Evolutionary conservation across 2,329 filamentous ascomycete species (phyloP).

Genomic region (Sporothrix sp.): DNA sequence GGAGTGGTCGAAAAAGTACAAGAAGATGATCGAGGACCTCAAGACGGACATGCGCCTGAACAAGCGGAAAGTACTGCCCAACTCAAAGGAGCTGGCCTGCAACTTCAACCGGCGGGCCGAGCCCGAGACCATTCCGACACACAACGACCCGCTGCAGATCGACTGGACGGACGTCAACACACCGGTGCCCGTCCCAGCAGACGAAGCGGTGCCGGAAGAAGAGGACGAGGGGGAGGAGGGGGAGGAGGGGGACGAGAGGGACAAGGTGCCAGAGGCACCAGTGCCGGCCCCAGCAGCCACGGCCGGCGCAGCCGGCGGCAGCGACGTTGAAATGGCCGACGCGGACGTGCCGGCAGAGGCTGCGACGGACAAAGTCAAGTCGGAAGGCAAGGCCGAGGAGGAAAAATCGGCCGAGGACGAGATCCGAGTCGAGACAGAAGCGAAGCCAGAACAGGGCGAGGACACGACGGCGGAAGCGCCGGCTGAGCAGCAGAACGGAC

Average conservation of each 20-base stretch:
- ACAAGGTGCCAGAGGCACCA: no score
- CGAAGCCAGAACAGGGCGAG: not conserved
- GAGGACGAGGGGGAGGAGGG: not conserved
- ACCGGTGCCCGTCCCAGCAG: not conserved
- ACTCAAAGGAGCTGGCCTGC: slow-evolving; percentile 88
- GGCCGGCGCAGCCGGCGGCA: no score
- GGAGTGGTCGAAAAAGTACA: slow-evolving; percentile 66
- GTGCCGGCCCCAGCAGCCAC: no score
- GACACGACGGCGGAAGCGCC: not conserved
- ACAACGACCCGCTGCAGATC: slow-evolving; percentile 88
- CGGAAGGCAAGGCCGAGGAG: not conserved
- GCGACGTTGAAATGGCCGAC: not conserved
- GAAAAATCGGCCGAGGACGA: not conserved
- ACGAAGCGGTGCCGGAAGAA: not conserved
- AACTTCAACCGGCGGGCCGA: slow-evolving; percentile 85
- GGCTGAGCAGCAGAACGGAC: not conserved
- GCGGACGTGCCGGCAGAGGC: not conserved
- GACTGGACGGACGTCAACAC: slow-evolving; percentile 83
- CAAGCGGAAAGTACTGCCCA: slow-evolving; percentile 91
- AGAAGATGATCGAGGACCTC: slow-evolving; percentile 74
- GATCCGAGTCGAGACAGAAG: not conserved
- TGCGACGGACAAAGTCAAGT: not conserved
- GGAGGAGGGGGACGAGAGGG: not conserved
- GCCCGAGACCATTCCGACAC: slow-evolving; percentile 79
- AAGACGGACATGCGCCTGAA: slow-evolving; percentile 86